Conservation (phyloP, 1,284 basidiomycete genomes). For the Tranzscheliella williamsii region DNA sequence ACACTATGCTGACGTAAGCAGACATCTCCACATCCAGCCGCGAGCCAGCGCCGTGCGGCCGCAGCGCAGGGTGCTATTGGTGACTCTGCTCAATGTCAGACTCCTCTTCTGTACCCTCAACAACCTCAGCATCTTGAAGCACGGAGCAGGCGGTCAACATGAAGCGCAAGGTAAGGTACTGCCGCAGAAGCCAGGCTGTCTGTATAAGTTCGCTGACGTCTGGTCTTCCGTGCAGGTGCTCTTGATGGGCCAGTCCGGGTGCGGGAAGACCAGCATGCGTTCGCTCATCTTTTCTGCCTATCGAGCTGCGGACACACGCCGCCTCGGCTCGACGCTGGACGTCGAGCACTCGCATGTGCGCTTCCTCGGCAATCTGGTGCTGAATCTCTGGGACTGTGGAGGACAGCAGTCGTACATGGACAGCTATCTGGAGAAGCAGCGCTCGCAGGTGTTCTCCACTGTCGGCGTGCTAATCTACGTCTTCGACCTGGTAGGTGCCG, state of each 20-base stretch:
- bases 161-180: slow-evolving; percentile 35
- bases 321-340: slow-evolving; percentile 93
- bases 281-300: slow-evolving; percentile 98
- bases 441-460: slow-evolving; percentile 88
- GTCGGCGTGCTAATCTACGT: slow-evolving; percentile 98
- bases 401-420: slow-evolving; percentile 98
- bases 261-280: slow-evolving; percentile 88
- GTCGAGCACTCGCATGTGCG: slow-evolving; percentile 97
- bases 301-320: slow-evolving; percentile 83
- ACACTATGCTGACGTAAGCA: too few species aligned
- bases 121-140: neutral
- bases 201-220: too few species aligned
- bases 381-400: slow-evolving; percentile 96
- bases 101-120: too few species aligned
- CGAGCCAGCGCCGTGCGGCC: too few species aligned
- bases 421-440: slow-evolving; percentile 86
- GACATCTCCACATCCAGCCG: too few species aligned
- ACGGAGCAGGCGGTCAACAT: slow-evolving; percentile 1
- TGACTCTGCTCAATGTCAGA: too few species aligned
- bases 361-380: slow-evolving; percentile 91
- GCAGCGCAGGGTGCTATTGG: too few species aligned
- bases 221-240: too few species aligned
- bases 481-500: slow-evolving; percentile 73
- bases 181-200: too few species aligned
- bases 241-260: slow-evolving; percentile 62